These are phyloP conservation scores for Solanum chiquidenum DNA, from an alignment of 257 asterid species.

Conservation along the genomic window DNA sequence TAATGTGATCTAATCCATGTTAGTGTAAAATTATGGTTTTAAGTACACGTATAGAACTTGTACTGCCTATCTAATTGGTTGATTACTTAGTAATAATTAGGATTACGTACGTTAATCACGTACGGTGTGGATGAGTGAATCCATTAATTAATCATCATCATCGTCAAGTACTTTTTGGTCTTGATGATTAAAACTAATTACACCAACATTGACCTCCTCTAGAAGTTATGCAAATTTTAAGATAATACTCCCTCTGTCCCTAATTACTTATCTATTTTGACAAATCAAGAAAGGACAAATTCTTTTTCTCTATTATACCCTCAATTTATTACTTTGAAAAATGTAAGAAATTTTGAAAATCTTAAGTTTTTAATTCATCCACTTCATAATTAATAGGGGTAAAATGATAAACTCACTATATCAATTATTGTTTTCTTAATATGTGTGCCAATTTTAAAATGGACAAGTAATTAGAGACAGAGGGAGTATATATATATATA, in stretches of 20 bases:
- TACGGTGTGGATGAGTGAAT: background rate
- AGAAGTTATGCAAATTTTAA: background rate
- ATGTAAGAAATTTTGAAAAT: no score
- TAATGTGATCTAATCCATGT: background rate
- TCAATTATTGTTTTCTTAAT: no score
- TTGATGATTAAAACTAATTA: background rate
- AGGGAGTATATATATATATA: background rate
- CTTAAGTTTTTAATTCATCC: no score
- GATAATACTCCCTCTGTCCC: no score
- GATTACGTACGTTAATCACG: background rate
- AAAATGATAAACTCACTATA: no score
- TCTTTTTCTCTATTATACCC: no score
- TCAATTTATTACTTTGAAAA: no score
- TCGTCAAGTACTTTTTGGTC: background rate
- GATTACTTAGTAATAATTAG: background rate
- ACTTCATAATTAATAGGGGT: no score
- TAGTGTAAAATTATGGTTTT: background rate
- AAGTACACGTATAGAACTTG: background rate
- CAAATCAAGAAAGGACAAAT: no score
- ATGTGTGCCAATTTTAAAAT: no score
- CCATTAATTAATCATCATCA: background rate
- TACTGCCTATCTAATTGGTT: background rate
- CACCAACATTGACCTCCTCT: background rate
- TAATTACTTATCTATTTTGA: no score
- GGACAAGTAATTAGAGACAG: no score